Evolutionary conservation across 225 moss, liverwort and hornwort genomes (phyloP).

Genomic region (Thuidium tamariscinum): DNA sequence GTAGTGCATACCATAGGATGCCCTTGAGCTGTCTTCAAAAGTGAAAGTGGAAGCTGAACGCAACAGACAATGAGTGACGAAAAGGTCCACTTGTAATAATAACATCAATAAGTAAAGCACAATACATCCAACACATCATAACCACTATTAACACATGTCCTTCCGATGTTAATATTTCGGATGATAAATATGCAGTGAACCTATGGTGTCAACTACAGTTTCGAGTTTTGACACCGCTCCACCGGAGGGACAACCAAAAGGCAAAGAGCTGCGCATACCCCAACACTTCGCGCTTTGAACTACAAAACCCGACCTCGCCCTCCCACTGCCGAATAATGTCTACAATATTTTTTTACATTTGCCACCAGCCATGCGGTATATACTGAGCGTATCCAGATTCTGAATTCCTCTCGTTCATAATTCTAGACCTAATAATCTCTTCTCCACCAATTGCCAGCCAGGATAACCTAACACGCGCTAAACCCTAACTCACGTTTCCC

Average conservation of each 20-base stretch:
- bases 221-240: background rate
- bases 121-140: background rate
- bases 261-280: background rate
- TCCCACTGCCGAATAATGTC: background rate
- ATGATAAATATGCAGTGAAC: background rate
- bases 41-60: constrained; percentile 73
- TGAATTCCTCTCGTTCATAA: background rate
- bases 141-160: background rate
- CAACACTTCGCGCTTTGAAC: background rate
- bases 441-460: background rate
- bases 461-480: background rate
- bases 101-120: background rate
- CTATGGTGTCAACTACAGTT: background rate
- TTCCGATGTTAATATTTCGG: background rate
- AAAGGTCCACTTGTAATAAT: background rate
- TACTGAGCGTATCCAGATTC: background rate
- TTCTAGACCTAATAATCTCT: background rate
- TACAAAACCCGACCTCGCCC: background rate
- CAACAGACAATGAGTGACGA: background rate
- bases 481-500: background rate
- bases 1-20: constrained; percentile 69
- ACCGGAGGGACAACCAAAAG: background rate
- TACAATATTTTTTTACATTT: background rate
- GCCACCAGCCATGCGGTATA: background rate
- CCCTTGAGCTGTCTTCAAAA: constrained; percentile 94